phyloP scores from a whole-genome alignment of 768 basidiomycete species.

The Collybia nuda region DNA sequence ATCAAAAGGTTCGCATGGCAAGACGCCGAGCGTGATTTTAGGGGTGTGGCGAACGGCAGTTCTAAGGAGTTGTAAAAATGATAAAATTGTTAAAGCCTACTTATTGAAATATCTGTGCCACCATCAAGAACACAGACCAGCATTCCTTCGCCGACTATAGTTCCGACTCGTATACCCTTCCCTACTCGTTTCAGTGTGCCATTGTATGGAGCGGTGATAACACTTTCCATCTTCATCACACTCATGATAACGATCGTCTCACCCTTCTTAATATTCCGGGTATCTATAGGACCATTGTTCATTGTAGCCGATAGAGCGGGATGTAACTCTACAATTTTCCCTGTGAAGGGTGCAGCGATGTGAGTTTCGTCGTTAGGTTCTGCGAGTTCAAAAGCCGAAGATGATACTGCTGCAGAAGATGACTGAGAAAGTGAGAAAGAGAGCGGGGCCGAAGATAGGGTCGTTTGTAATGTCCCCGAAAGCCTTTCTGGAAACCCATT shows the following conservation, averaged over 20 bases:
- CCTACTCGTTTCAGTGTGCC: conserved; percentile 28
- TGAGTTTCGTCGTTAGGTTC: conserved; percentile 30
- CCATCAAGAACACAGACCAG: conserved; percentile 26
- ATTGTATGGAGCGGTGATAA: conserved; percentile 25
- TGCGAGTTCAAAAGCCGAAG: conserved; percentile 30
- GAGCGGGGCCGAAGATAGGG: conserved; percentile 26
- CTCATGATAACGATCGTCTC: conserved; percentile 32
- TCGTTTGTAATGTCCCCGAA: conserved; percentile 31
- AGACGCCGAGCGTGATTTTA: conserved; percentile 11
- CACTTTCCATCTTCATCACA: conserved; percentile 43
- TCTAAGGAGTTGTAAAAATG: no score
- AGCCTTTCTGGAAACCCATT: conserved; percentile 35
- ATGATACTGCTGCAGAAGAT: conserved; percentile 22
- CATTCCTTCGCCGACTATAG: conserved; percentile 32
- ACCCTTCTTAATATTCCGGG: conserved; percentile 24
- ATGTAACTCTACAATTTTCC: conserved; percentile 36
- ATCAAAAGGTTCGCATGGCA: conserved; percentile 56
- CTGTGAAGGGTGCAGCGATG: conserved; percentile 31
- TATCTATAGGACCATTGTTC: no score
- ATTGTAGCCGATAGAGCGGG: conserved; percentile 18
- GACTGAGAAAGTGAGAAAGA: conserved; percentile 32
- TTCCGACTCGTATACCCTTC: conserved; percentile 29
- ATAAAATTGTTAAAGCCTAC: no score
- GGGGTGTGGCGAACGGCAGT: no score
- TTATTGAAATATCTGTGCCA: no score